Evolutionary conservation across 192 early-diverging fungal species (phyloP), one percentile per base, ranked within the genome.

Genomic region (Entomortierella lignicola): DNA sequence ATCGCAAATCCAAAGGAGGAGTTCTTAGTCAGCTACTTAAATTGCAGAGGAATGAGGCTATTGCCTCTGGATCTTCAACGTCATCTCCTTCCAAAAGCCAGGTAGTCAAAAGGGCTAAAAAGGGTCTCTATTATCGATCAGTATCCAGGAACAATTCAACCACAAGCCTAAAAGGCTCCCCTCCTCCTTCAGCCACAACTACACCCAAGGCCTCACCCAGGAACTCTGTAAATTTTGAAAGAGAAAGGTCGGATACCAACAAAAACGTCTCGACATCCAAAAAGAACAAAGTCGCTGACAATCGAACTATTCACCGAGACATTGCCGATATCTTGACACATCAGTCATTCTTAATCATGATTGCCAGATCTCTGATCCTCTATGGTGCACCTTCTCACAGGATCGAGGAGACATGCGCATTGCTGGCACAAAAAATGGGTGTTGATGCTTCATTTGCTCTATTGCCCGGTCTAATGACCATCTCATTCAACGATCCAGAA

Each of bases 401-500:
- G 26, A 83, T 83, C 29, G 82, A 83, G 18, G 77, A 79, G 18
- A 80, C 77, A 1, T 71, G 73, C 21, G 51, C 55, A 7, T 47
- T 66, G n/a, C 18, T 77, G 30, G 72, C 77, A 8, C 43, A 34
- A 8, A 80, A 71, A 26, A 66, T 83, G 61, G 71, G 63, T 0
- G 55, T 83, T 0, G 70, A 83, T 25, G 82, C 82, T 5, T 72
- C 82, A 18, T 83, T 69, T 29, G 53, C 75, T 1, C 54, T 80
- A 7, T 54, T 80, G 6, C 82, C 82, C 2, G 82, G 82, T 17
- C 43, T 71, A 2, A 84, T 80, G 77, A 84, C 80, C 58, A 66
- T 84, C 21, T 84, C 77, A 0, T 84, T 84, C 65, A 80, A 64
- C n/a, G 82, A 84, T 41, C 71, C 72, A 39, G 82, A 80, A 25